These are phyloP conservation scores for Phylloporus gajari DNA, from an alignment of 1,284 basidiomycete genomes.

Conservation along the genomic window DNA sequence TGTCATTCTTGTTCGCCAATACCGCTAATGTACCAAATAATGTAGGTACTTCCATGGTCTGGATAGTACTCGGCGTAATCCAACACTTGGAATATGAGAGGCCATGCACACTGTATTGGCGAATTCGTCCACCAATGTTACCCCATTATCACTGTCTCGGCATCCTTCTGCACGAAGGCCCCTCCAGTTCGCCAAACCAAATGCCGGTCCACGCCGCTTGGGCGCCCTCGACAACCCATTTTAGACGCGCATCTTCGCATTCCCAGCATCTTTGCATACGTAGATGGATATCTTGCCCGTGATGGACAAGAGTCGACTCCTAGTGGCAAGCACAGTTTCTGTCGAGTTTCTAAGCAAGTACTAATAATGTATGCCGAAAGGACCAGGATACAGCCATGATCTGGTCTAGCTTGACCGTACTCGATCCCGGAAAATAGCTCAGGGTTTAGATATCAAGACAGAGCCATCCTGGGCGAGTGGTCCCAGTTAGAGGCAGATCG, in stretches of 20 bases:
- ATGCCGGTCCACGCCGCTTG: not conserved
- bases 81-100: no score
- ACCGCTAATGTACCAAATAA: no score
- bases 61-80: no score
- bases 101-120: no score
- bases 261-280: conserved; percentile 58
- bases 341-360: conserved; percentile 67
- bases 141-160: no score
- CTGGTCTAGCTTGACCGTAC: conserved; percentile 58
- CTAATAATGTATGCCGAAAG: conserved; percentile 51
- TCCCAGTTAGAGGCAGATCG: no score
- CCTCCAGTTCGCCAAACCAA: conserved; percentile 55
- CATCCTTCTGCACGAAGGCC: no score
- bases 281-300: conserved; percentile 58
- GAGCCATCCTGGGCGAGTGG: conserved; percentile 48
- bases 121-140: no score
- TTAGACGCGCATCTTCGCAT: conserved; percentile 74
- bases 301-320: conserved; percentile 56
- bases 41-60: no score
- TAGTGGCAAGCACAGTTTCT: conserved; percentile 75
- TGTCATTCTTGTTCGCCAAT: no score
- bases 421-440: conserved; percentile 56
- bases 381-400: conserved; percentile 49
- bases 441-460: conserved; percentile 47
- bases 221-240: conserved; percentile 46